Evolutionary conservation across 805 yeast genomes (phyloP).

Genomic region (Metschnikowia baotianmanensis): DNA sequence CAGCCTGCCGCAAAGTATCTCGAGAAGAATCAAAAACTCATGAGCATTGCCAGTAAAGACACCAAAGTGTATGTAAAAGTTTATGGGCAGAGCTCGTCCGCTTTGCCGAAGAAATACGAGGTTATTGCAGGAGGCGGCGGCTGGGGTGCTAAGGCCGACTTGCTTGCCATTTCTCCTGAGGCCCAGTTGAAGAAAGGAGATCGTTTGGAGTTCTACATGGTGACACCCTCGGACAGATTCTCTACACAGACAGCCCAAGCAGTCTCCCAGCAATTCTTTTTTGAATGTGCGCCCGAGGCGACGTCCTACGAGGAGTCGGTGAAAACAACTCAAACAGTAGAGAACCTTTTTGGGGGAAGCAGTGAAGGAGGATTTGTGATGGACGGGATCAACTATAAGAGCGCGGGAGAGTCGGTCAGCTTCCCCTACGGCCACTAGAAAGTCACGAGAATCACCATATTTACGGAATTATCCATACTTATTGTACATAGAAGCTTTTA

Average conservation of each 20-base stretch:
- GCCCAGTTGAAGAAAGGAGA: slow-evolving; percentile 48
- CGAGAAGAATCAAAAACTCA: slow-evolving; percentile 43
- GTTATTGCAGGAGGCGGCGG: slow-evolving; percentile 76
- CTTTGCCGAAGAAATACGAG: slow-evolving; percentile 36
- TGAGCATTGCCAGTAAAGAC: slow-evolving; percentile 41
- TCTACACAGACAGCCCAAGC: slow-evolving; percentile 1
- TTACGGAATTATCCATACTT: neutral
- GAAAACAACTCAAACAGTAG: slow-evolving; percentile 9
- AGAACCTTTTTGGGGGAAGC: slow-evolving; percentile 19
- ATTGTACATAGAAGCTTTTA: neutral
- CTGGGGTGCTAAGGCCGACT: slow-evolving; percentile 69
- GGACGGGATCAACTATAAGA: slow-evolving; percentile 15
- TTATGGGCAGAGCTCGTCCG: slow-evolving; percentile 9
- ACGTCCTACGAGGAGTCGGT: slow-evolving; percentile 17
- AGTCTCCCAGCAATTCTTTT: slow-evolving; percentile 16
- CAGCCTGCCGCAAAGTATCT: slow-evolving; percentile 57
- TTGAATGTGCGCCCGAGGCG: slow-evolving; percentile 37
- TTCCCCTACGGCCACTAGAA: slow-evolving; percentile 5
- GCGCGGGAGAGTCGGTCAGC: slow-evolving; percentile 19
- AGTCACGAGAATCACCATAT: too few species aligned
- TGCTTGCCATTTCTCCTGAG: slow-evolving; percentile 63
- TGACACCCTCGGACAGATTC: slow-evolving; percentile 35
- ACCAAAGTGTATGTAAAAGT: slow-evolving; percentile 41
- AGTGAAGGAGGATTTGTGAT: slow-evolving; percentile 17
- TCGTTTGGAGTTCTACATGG: slow-evolving; percentile 45